Evolutionary conservation across 1,139 yeast genomes (phyloP), one percentile per base, ranked within the genome.

Genomic region (Blastobotrys aristatus): DNA sequence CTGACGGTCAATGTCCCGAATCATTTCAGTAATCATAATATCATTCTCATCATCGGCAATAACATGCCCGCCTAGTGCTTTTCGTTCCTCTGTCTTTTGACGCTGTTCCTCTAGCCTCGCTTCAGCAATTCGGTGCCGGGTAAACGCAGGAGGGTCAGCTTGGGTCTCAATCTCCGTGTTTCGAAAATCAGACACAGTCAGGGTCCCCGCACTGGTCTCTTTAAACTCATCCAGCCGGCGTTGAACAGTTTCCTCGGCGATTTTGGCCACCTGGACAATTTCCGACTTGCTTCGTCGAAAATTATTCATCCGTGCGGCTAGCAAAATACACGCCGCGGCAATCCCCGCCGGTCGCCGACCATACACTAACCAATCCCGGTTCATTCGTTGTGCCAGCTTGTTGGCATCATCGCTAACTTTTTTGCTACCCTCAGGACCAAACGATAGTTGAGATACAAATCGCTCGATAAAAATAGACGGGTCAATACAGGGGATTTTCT

Each of bases 281-380:
- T 94, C 97, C 1, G 92, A 80, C 66, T 92, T 96, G 3, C 95
- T 84, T 60, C 97, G 75, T 59, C 96, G 76, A 63, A 86, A 82
- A 61, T 90, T 90, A 67, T 92, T 92, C 97, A 92, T 92, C 66
- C 98, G 76, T 2, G 97, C 92, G 0, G 99, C 98, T 46, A 92
- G 69, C 43, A 94, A 66, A 2, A 92, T 76, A 66, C 97, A 89
- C 0, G 98, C 98, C 26, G 98, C 99, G 0, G 98, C 98, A 45
- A 92, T 79, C 60, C 99, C 98, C 0, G 98, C 97, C 0, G 98
- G 98, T 53, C 98, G 76, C 63, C 99, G 77, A 30, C 99, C 99
- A 65, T 88, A 95, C 61, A 84, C 86, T 54, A 92, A 85, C 97
- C 97, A 92, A 63, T 92, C 98, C 44, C 82, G 78, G 20, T 90